Percentiles rank a stretch among this genome's conserved stretches.
These are phyloP conservation scores for Tylopilus subfusipes DNA, from an alignment of 768 basidiomycete species.

Conservation along the genomic window DNA sequence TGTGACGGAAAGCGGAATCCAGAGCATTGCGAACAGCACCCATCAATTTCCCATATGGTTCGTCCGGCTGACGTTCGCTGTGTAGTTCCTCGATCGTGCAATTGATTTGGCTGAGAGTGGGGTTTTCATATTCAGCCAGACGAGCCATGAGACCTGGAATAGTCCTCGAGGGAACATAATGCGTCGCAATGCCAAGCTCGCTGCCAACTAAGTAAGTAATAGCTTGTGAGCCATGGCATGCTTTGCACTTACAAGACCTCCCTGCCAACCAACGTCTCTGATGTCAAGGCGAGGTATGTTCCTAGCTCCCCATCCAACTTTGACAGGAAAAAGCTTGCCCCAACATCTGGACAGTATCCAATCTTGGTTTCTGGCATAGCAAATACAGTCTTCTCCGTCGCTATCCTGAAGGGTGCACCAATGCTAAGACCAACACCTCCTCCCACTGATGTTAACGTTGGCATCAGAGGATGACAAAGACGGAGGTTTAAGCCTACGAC, in stretches of 20 bases:
- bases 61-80: constrained; percentile 55
- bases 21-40: constrained; percentile 72
- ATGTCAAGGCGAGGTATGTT: constrained; percentile 90
- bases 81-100: constrained; percentile 63
- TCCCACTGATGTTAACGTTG: constrained; percentile 60
- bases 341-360: constrained; percentile 90
- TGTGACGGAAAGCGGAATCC: constrained; percentile 72
- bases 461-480: constrained; percentile 2
- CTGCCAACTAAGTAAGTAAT: constrained; percentile 38
- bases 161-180: constrained; percentile 78
- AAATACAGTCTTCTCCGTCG: constrained; percentile 87
- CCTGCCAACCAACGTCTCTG: constrained; percentile 66
- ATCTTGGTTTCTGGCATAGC: constrained; percentile 98
- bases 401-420: constrained; percentile 85
- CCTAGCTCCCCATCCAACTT: constrained; percentile 89
- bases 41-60: constrained; percentile 48
- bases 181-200: constrained; percentile 91
- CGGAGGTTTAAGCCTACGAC: constrained; percentile 27
- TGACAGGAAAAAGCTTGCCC: constrained; percentile 85
- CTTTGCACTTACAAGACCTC: constrained; percentile 72
- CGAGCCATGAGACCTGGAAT: constrained; percentile 69
- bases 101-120: constrained; percentile 51
- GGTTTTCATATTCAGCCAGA: constrained; percentile 45
- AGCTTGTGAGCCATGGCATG: constrained; percentile 1
- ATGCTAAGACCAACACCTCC: constrained; percentile 89